Evolutionary conservation across 495 filamentous ascomycete genomes (phyloP), one percentile per base, ranked within the genome.

Genomic region (Annulohypoxylon nitens): DNA sequence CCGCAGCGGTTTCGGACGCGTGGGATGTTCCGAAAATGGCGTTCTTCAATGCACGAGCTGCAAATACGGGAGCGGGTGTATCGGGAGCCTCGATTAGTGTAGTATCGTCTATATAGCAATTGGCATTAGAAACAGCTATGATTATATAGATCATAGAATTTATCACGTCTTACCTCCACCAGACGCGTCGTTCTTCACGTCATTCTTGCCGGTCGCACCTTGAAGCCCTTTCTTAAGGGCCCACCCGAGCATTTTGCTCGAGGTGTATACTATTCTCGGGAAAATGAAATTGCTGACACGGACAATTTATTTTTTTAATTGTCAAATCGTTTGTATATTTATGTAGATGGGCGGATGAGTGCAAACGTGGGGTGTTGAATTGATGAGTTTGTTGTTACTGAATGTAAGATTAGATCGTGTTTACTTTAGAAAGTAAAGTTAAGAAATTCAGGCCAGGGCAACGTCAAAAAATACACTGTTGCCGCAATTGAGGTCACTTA

Each of bases 31-130:
- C 96, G 84, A 97, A 98, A 39, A 99, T 79, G 16, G 93, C 94
- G 63, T 92, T 94, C 75, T 93, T 96, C 81, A 98, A 90, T 16
- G 96, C 97, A 75, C 95, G 94, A 64, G 96, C 88, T 11, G 95
- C 95, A 83, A 99, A 98, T 1, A 97, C 88, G 23, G 95, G 94
- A 26, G 94, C 97, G 10, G 96, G 97, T 5, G 96, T 98, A 70
- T 97, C 93, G 67, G 95, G 96, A 7, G 87, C 85, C 50, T 97
- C 93, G 18, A 84, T 71, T 65, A 85, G 83, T 1, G 81, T 80
- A 34, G 84, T 83, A 70, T 85, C 86, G 67, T 80, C 76, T 81
- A 57, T 12, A 59, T 9, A 1, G 5, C 43, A 18, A 47, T 47
- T 47, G 43, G n/a, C 4, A 12, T 47, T 20, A 63, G 53, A 26